These are phyloP conservation scores for Carpinus fangiana DNA, from an alignment of 306 rosid species.

Conservation along the genomic window DNA sequence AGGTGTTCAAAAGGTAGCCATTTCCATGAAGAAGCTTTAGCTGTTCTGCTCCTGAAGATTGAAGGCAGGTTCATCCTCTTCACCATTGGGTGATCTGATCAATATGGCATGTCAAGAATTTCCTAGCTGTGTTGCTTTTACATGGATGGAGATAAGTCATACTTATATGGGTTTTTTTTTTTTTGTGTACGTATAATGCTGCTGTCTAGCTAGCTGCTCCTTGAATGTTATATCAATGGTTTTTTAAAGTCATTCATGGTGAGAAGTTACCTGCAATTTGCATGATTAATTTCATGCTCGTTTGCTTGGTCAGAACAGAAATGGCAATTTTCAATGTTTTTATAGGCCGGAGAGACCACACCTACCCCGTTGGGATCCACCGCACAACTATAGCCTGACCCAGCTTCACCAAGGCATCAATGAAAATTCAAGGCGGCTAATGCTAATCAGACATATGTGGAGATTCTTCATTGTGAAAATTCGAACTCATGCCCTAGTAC, in stretches of 20 bases:
- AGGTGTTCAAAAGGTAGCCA: neutral
- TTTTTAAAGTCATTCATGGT: neutral
- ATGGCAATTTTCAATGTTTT: neutral
- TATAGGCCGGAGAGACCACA: no score
- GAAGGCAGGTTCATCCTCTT: slow-evolving; percentile 6
- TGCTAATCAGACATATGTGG: no score
- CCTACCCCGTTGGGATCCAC: no score
- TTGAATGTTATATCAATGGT: neutral
- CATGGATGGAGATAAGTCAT: neutral
- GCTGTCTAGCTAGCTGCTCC: no score
- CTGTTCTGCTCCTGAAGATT: neutral
- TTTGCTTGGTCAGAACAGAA: neutral
- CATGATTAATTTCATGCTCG: neutral
- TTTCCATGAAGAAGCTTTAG: neutral
- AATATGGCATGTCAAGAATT: neutral
- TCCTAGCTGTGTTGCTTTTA: neutral
- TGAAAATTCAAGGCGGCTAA: no score
- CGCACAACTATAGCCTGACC: no score
- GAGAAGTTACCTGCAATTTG: neutral
- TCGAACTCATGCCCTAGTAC: no score
- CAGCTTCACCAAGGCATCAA: no score
- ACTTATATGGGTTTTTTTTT: neutral
- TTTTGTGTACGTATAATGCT: neutral
- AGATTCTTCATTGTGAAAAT: no score
- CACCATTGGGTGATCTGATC: neutral